phyloP scores from a whole-genome alignment of 1,284 basidiomycete species.

The Malassezia arunalokei region DNA sequence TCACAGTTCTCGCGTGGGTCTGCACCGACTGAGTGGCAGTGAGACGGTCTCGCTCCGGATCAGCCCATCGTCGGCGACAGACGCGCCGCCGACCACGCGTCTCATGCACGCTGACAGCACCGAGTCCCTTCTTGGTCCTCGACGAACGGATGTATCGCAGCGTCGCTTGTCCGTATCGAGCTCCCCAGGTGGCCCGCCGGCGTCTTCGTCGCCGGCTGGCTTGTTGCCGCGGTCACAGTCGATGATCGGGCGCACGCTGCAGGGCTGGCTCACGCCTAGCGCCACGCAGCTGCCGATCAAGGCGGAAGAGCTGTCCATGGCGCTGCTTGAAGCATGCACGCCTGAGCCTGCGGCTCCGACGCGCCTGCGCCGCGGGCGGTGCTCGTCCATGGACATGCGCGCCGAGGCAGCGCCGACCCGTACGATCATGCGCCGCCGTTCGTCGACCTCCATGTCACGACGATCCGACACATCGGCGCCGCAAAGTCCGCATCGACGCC shows the following conservation, averaged over 20 bases:
- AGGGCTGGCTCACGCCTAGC: background rate
- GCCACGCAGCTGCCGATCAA: background rate
- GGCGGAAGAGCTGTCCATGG: background rate
- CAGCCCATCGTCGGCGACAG: background rate
- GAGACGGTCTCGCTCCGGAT: constrained; percentile 12
- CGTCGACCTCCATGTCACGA: background rate
- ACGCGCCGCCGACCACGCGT: background rate
- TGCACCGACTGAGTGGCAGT: constrained; percentile 7
- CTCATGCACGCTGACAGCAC: background rate
- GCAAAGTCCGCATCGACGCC: background rate
- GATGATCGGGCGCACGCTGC: background rate
- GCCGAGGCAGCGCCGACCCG: background rate
- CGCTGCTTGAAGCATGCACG: background rate
- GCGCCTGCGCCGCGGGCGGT: background rate
- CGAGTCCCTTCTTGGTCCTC: background rate
- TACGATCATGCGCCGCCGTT: background rate
- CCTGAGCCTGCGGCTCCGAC: background rate
- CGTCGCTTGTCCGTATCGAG: background rate
- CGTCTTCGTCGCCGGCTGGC: background rate
- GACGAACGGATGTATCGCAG: background rate
- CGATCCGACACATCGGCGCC: background rate
- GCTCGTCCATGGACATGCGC: background rate
- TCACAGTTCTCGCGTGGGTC: constrained; percentile 1
- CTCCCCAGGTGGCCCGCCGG: background rate
- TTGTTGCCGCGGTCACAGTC: background rate